Conservation (phyloP, 2,329 filamentous ascomycete genomes). For the Hymenotorrendiella dingleyae region DNA sequence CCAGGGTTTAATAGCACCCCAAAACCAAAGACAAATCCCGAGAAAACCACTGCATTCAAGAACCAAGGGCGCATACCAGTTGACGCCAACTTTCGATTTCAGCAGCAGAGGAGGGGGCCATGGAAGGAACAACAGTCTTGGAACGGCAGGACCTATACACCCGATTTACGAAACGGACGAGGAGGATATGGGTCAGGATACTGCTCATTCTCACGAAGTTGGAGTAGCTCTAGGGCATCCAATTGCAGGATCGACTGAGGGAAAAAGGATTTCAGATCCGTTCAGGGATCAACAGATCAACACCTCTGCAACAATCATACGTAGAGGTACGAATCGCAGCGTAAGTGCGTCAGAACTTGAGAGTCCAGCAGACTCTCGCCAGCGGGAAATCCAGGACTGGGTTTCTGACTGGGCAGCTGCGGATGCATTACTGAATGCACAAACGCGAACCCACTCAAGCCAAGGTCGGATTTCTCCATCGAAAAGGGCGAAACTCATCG, state of each 20-base stretch:
- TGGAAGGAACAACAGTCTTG: slow-evolving; percentile 38
- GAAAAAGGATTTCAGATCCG: slow-evolving; percentile 23
- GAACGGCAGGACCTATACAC: slow-evolving; percentile 48
- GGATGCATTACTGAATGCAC: slow-evolving; percentile 27
- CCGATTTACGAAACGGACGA: slow-evolving; percentile 60
- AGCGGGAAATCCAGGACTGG: slow-evolving; percentile 32
- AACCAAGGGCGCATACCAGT: slow-evolving; percentile 33
- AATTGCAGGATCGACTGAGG: slow-evolving; percentile 7
- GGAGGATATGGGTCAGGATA: slow-evolving; percentile 23
- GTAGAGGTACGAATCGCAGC: slow-evolving; percentile 9
- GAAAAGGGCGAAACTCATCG: slow-evolving; percentile 25
- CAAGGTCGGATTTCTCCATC: slow-evolving; percentile 29
- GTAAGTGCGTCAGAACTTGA: slow-evolving; percentile 19
- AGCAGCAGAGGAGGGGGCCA: slow-evolving; percentile 28
- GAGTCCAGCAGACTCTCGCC: slow-evolving; percentile 23
- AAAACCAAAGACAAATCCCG: slow-evolving; percentile 24
- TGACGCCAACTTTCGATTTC: slow-evolving; percentile 38
- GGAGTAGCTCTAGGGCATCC: slow-evolving; percentile 21
- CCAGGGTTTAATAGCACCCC: slow-evolving; percentile 7
- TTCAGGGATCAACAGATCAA: slow-evolving; percentile 21
- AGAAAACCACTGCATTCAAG: slow-evolving; percentile 35
- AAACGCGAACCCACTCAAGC: slow-evolving; percentile 24
- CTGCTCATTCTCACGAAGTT: slow-evolving; percentile 10
- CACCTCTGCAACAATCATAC: slow-evolving; percentile 9
- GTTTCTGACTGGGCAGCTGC: slow-evolving; percentile 33